Base-by-base conservation (phyloP, 768 basidiomycete genomes). In the Leccinellum albellum region DNA sequence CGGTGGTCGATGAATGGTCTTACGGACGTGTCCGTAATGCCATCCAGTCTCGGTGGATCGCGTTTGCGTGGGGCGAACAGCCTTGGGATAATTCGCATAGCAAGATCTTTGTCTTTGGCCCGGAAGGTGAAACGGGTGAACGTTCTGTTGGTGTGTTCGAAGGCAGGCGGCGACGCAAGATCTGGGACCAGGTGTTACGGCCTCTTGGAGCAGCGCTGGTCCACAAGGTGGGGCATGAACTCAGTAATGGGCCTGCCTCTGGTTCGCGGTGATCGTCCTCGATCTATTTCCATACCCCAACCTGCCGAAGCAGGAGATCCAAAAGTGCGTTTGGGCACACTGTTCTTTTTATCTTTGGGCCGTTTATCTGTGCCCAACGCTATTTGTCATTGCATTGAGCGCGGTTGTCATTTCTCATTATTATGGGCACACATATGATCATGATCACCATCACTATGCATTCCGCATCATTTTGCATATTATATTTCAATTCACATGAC, bases 101-200 rank as follows among this genome's bases (percentile, higher is more conserved):
- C 57, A 87, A 82, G 71, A 80, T 89, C 48, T 90, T 80, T 68
- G 88, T 91, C 20, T 89, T 91, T 61, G 89, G 89, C 4, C 89
- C 89, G 0, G 89, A 91, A 67, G 89, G 89, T 53, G 89, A 91
- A 72, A 83, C 82, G 0, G 89, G 89, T 47, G 88, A 89, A 70
- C 81, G 89, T 48, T 82, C 81, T 14, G 74, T 69, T 54, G 71
- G 75, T 26, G 86, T 90, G 14, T 88, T 91, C 54, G 83, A 84
- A 54, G 84, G 85, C 3, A 73, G 89, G 32, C 71, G 89, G 48
- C 75, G 88, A 59, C 79, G 70, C 51, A 72, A 73, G 53, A 68
- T 81, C 54, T 91, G 89, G 89, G 79, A 77, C 59, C 79, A 83
- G 50, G 83, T 82, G 17, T 70, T 91, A 20, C 83, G 83, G 63